These are phyloP conservation scores for Selaginella tamariscina DNA, from an alignment of 75 land plant genomes.

Conservation along the genomic window DNA sequence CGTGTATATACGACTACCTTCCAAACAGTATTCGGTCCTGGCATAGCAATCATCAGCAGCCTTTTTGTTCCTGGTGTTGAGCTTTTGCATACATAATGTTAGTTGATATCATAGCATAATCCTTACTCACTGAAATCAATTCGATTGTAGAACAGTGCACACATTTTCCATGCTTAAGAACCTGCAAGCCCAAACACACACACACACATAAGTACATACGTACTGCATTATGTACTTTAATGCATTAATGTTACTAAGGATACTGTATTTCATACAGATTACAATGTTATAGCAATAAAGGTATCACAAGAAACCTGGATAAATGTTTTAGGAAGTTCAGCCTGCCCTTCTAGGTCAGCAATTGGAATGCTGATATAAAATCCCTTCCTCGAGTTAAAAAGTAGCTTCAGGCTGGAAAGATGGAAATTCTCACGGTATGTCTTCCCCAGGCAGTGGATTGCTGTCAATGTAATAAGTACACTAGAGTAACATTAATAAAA, in stretches of 20 bases:
- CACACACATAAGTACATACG: not conserved
- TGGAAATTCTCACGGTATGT: constrained; percentile 69
- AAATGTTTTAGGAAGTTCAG: constrained; percentile 64
- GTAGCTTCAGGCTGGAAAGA: constrained; percentile 74
- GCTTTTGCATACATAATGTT: constrained; percentile 24
- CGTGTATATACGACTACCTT: no score
- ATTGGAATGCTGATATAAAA: constrained; percentile 79
- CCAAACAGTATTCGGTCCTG: constrained; percentile 74
- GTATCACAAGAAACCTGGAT: constrained; percentile 52
- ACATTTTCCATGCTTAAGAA: constrained; percentile 70
- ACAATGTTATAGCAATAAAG: not conserved
- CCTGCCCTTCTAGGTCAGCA: constrained; percentile 46
- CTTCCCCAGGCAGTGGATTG: constrained; percentile 77
- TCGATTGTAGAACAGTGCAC: constrained; percentile 84
- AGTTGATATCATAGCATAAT: not conserved
- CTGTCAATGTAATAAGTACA: constrained; percentile 24
- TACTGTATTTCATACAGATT: not conserved
- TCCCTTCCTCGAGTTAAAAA: constrained; percentile 77
- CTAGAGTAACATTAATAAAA: not conserved
- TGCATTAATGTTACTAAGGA: no score
- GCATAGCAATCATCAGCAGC: constrained; percentile 85
- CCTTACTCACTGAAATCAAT: constrained; percentile 74
- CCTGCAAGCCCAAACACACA: constrained; percentile 35
- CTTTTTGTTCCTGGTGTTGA: constrained; percentile 87
- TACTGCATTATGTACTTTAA: not conserved